Evolutionary conservation across 2,329 filamentous ascomycete species (phyloP).

Genomic region (Mycosphaerelloides madeirae): DNA sequence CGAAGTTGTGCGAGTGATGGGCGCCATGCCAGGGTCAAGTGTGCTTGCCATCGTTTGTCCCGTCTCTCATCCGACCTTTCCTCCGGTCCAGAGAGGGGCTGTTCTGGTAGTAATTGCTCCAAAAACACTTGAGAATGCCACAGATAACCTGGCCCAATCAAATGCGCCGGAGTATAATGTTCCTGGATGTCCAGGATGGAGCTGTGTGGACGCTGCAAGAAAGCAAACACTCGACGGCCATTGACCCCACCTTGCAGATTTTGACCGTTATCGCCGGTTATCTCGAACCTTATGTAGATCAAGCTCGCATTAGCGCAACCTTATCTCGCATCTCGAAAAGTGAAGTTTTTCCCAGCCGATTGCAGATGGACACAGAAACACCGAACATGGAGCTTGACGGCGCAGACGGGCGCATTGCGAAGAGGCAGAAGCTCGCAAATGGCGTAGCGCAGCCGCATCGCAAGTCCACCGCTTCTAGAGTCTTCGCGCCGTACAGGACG

Average conservation of each 20-base stretch:
- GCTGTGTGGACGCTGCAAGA: too few relatives aligned
- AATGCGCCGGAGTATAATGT: too few relatives aligned
- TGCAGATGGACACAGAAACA: not conserved
- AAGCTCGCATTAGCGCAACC: not conserved
- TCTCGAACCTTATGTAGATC: not conserved
- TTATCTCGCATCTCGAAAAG: not conserved
- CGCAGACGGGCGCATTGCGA: constrained; percentile 38
- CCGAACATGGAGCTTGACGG: constrained; percentile 11
- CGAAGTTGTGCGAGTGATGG: constrained; percentile 22
- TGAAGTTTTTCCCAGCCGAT: not conserved
- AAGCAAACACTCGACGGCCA: too few relatives aligned
- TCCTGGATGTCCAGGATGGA: too few relatives aligned
- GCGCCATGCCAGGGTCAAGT: constrained; percentile 10
- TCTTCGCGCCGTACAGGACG: constrained; percentile 94
- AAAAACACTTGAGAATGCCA: too few relatives aligned
- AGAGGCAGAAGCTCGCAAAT: constrained; percentile 64
- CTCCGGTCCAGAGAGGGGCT: too few relatives aligned
- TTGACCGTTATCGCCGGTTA: too few relatives aligned
- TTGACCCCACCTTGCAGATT: too few relatives aligned
- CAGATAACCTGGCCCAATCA: too few relatives aligned
- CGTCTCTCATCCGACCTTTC: too few relatives aligned
- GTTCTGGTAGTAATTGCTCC: too few relatives aligned
- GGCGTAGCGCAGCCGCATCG: constrained; percentile 22
- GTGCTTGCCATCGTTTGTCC: not conserved
- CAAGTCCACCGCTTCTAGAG: constrained; percentile 54